Evolutionary conservation across 805 yeast genomes (phyloP), one percentile per base, ranked within the genome.

Genomic region (Ogataea sp.): DNA sequence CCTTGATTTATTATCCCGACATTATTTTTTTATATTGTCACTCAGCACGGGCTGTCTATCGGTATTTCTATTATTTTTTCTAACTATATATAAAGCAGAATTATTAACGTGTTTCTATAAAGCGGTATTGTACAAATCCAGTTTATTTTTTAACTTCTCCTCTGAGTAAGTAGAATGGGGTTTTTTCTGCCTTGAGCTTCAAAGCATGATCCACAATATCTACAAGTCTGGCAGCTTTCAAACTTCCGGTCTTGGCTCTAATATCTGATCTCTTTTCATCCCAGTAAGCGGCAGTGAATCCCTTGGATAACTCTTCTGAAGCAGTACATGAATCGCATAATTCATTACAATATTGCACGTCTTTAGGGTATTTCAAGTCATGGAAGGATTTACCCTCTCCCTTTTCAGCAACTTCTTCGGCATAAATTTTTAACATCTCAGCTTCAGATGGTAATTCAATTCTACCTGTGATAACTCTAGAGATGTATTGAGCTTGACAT

Each of bases 291-390:
- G 63, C 64, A 32, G 44, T 44, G 37, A 60, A 60, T 10, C 65
- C 65, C 34, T 53, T 53, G 5, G 26, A n/a, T 11, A 32, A 23
- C 13, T 47, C 44, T 44, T 65, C 64, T 21, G 65, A 68, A 40
- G 53, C 56, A 23, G 45, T 60, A 34, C 58, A 57, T 38, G 65
- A 57, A 20, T 56, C 54, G 40, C 62, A 62, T 43, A 74, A 56
- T 37, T 62, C 61, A 46, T 71, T 70, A 48, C 75, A 70, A 53
- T 78, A 83, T 20, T 71, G 72, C 1, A 72, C 76, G 47, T 83
- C 93, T 34, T 59, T 59, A 10, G 85, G 84, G 46, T 56, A 67
- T 14, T 60, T 62, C 54, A 81, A 52, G 41, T 68, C 71, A 50
- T 80, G 86, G 56, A 70, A 74, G 2, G 54, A 47, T 21, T 67